Base-by-base conservation (phyloP, 805 yeast genomes). In the Nakazawaea siamensis region DNA sequence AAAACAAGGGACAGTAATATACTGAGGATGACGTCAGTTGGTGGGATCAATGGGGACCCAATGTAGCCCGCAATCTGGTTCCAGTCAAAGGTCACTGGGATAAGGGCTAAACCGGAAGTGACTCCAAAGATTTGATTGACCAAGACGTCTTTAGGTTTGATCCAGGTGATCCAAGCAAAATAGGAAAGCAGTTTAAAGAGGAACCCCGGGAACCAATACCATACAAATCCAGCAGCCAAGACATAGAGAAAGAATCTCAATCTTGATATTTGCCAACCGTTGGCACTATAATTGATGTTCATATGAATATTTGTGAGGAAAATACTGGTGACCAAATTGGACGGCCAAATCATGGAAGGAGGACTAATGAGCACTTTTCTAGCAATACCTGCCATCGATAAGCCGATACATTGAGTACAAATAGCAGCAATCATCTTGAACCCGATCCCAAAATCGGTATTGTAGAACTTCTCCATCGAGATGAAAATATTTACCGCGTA, bases 1-100 rank as follows among this genome's bases (percentile, higher is more conserved):
- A 70, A 50, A 16, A 75, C 60, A 23, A 69, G 54, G 16, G 73
- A 61, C n/a, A 70, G 57, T 12, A 66, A 53, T 18, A 70, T 66
- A 35, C 64, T 64, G 17, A 55, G 50, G 26, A 62, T 51, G 4
- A 70, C 66, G 36, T 63, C 60, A 15, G 66, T 58, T 14, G 86
- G 85, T 8, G 83, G 79, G 35, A 76, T 63, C 49, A 80, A 62
- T 9, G 86, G 85, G 15, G 78, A 70, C 13, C 77, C 77, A 4
- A 37, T 29, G 18, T 27, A 37, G 4, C 36, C 39, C 7, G 76
- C 68, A 27, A 77, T 60, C 48, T 73, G 74, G 46, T 70, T 69
- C 84, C 84, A 80, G 54, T 79, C 85, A 47, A 80, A 76, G 13
- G 81, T 72, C 29, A 77, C 51, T 9, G 87, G 87, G 43, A 76